A percentile compares a stretch with the other conserved stretches of the same genome.
These are phyloP conservation scores for Nitzschia sp. DNA, from an alignment of 108 stramenopile species.

Conservation along the genomic window DNA sequence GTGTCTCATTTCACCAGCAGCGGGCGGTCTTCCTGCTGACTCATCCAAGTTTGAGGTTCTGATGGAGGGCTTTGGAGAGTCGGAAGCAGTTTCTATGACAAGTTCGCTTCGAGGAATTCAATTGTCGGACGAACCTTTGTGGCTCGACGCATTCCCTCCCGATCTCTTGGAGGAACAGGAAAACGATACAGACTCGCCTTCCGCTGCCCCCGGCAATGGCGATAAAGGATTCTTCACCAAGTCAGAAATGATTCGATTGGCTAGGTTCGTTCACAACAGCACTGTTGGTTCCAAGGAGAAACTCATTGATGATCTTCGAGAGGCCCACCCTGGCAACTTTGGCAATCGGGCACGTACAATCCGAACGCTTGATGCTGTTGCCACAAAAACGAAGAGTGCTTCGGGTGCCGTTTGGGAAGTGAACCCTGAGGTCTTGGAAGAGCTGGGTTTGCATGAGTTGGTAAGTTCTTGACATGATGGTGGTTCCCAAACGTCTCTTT, in stretches of 20 bases:
- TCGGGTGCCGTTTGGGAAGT: constrained; percentile 77
- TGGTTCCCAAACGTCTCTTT: not conserved
- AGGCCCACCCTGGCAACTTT: constrained; percentile 43
- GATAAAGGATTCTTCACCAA: constrained; percentile 33
- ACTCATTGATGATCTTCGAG: constrained; percentile 69
- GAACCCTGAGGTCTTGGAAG: constrained; percentile 54
- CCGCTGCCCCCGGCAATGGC: constrained; percentile 6
- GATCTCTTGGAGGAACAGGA: constrained; percentile 29
- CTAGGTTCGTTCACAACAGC: constrained; percentile 68
- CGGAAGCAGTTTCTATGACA: constrained; percentile 1
- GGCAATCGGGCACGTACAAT: constrained; percentile 67
- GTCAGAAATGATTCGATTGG: constrained; percentile 56
- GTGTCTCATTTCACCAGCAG: constrained; percentile 54
- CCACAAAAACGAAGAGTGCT: constrained; percentile 55
- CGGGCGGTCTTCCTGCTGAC: constrained; percentile 44
- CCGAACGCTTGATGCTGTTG: constrained; percentile 73
- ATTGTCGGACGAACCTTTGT: constrained; percentile 22
- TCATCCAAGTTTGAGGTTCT: not conserved
- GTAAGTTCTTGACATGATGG: no score
- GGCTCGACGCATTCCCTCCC: constrained; percentile 71
- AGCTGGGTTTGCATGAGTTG: constrained; percentile 48
- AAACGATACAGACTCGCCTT: not conserved
- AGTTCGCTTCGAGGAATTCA: constrained; percentile 1
- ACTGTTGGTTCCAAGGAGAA: constrained; percentile 67
- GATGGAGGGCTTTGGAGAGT: constrained; percentile 16